Evolutionary conservation across 164 flowering plant species (phyloP).

Genomic region (Vitis cinerea): DNA sequence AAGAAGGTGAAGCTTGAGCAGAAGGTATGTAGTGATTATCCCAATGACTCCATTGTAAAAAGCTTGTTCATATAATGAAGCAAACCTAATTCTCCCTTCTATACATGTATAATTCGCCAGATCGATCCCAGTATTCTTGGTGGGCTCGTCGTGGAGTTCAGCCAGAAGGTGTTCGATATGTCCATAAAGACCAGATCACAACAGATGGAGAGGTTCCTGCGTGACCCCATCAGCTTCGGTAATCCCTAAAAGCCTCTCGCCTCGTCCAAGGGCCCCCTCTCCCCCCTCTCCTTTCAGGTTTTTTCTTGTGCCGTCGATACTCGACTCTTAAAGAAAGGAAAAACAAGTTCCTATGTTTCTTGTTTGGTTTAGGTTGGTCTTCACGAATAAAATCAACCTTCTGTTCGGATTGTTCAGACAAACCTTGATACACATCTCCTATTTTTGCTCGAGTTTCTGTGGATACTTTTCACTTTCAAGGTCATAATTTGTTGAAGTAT

Average conservation of each 20-base stretch:
- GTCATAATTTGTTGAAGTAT: too few species aligned
- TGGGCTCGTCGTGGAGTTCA: slow-evolving; percentile 66
- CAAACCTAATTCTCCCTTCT: not conserved
- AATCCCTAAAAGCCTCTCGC: slow-evolving; percentile 16
- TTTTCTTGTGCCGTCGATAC: not conserved
- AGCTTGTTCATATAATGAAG: not conserved
- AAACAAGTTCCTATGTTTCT: not conserved
- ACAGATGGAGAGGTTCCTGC: slow-evolving; percentile 76
- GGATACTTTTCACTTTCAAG: too few species aligned
- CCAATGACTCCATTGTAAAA: not conserved
- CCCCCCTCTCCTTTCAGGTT: not conserved
- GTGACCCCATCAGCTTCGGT: slow-evolving; percentile 48
- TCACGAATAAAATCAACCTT: too few species aligned
- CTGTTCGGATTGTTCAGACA: too few species aligned
- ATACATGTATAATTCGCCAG: slow-evolving; percentile 19
- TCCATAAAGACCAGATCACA: slow-evolving; percentile 67
- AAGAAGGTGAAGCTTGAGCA: slow-evolving; percentile 64
- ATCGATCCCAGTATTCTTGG: slow-evolving; percentile 76
- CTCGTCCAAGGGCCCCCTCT: not conserved
- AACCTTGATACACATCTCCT: too few species aligned
- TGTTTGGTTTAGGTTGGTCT: not conserved
- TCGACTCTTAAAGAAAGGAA: too few species aligned
- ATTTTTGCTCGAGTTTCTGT: too few species aligned
- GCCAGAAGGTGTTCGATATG: slow-evolving; percentile 67
- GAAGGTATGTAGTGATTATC: slow-evolving; percentile 44